A percentile compares a stretch with the other conserved stretches of the same genome.
These are phyloP conservation scores for Globisporangium orthogonon DNA, from an alignment of 352 stramenopile species.

Conservation along the genomic window DNA sequence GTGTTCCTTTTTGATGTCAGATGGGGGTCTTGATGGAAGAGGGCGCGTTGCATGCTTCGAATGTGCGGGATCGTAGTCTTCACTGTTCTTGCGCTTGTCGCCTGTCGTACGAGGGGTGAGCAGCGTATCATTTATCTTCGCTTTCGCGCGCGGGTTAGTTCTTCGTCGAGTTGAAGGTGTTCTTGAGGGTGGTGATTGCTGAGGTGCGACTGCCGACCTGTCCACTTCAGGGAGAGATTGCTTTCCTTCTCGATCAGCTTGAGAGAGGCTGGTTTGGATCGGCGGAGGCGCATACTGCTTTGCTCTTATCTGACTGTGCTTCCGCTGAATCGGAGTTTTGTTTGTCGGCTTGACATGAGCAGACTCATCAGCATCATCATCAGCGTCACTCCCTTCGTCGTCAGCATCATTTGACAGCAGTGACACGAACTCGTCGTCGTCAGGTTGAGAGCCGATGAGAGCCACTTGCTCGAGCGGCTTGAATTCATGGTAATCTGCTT, in stretches of 20 bases:
- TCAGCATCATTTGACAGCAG: slow-evolving; percentile 38
- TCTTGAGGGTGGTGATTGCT: neutral
- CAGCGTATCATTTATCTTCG: neutral
- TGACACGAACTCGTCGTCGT: slow-evolving; percentile 57
- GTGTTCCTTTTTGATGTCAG: neutral
- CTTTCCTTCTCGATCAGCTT: neutral
- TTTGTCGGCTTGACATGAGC: neutral
- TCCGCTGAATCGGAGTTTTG: slow-evolving; percentile 17
- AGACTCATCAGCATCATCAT: neutral
- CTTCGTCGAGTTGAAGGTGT: neutral
- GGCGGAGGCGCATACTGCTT: neutral
- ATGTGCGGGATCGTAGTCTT: neutral
- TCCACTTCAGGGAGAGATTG: neutral
- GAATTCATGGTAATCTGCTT: slow-evolving; percentile 61
- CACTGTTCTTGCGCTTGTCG: slow-evolving; percentile 1
- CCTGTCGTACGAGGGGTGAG: neutral
- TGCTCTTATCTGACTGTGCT: slow-evolving; percentile 17
- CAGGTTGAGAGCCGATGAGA: slow-evolving; percentile 27
- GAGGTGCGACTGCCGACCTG: neutral
- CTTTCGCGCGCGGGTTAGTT: slow-evolving; percentile 3
- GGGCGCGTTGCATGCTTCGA: neutral
- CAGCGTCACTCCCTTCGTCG: slow-evolving; percentile 7
- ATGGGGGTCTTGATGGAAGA: neutral
- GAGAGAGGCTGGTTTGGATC: slow-evolving; percentile 3
- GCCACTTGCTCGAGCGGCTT: slow-evolving; percentile 48